Percentiles rank a stretch among this genome's conserved stretches.
These are phyloP conservation scores for Metschnikowia rubicola DNA, from an alignment of 805 yeast genomes.

Conservation along the genomic window DNA sequence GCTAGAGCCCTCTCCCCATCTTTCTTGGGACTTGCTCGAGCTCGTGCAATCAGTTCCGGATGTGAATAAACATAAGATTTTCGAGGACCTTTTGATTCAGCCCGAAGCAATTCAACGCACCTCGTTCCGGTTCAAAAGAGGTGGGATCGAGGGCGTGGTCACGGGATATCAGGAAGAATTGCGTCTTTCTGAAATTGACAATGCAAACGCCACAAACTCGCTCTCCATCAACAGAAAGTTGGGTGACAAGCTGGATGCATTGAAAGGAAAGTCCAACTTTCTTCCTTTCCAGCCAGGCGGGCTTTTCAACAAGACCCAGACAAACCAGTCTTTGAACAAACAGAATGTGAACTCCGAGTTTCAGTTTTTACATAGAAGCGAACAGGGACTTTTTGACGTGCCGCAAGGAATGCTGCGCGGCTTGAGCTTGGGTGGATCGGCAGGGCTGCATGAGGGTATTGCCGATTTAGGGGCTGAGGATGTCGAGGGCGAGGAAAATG, in stretches of 20 bases:
- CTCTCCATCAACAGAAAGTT: constrained; percentile 68
- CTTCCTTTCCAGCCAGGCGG: constrained; percentile 97
- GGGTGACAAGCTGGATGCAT: constrained; percentile 55
- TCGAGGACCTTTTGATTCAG: constrained; percentile 46
- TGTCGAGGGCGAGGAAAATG: constrained; percentile 5
- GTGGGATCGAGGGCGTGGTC: constrained; percentile 74
- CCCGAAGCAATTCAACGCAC: constrained; percentile 68
- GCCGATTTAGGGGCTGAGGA: constrained; percentile 6
- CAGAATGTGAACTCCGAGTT: constrained; percentile 12
- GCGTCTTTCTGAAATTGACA: constrained; percentile 41
- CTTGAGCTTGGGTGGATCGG: constrained; percentile 29
- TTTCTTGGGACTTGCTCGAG: constrained; percentile 72
- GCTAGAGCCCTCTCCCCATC: constrained; percentile 57
- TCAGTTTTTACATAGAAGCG: constrained; percentile 58
- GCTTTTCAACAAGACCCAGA: constrained; percentile 23
- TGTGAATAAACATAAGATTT: constrained; percentile 33
- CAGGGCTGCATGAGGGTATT: constrained; percentile 2
- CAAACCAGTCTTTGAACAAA: constrained; percentile 16
- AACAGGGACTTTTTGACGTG: constrained; percentile 69
- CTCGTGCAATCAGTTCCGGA: constrained; percentile 58
- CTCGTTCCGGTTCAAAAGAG: constrained; percentile 61
- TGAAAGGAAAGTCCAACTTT: constrained; percentile 67
- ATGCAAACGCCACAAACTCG: constrained; percentile 63
- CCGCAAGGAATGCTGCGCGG: constrained; percentile 86
- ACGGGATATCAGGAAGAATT: constrained; percentile 56